Conservation (phyloP, 83 land plant genomes). For the Picea mariana region DNA sequence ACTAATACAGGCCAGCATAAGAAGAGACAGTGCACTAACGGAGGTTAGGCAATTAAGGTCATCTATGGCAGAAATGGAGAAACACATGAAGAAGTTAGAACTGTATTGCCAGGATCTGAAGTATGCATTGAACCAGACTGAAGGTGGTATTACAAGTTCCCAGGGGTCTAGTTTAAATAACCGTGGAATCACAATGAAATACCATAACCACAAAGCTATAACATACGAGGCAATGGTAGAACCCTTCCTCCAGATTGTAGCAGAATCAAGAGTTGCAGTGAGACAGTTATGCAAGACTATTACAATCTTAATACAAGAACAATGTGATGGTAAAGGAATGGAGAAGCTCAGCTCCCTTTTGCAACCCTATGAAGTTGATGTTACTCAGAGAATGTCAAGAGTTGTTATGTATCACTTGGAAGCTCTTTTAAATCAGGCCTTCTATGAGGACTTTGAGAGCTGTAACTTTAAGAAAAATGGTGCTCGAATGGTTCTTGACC, state of each 20-base stretch:
- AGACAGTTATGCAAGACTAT: slow-evolving; percentile 43
- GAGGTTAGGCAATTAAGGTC: slow-evolving; percentile 50
- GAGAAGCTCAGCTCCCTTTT: slow-evolving; percentile 45
- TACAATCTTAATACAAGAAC: slow-evolving; percentile 36
- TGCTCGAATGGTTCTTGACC: slow-evolving; percentile 36
- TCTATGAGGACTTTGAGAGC: slow-evolving; percentile 72
- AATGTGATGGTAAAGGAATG: slow-evolving; percentile 25
- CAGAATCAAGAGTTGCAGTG: slow-evolving; percentile 43
- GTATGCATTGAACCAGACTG: slow-evolving; percentile 34
- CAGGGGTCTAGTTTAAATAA: not conserved
- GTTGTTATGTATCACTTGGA: slow-evolving; percentile 48
- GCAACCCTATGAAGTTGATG: slow-evolving; percentile 47
- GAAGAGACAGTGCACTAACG: slow-evolving; percentile 52
- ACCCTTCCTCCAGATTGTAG: slow-evolving; percentile 40
- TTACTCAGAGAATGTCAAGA: slow-evolving; percentile 28
- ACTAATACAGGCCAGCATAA: slow-evolving; percentile 50
- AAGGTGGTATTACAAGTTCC: slow-evolving; percentile 6
- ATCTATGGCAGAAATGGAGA: slow-evolving; percentile 59
- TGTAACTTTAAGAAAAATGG: slow-evolving; percentile 40
- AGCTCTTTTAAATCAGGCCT: slow-evolving; percentile 55
- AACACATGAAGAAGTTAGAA: slow-evolving; percentile 54
- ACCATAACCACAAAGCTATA: not conserved
- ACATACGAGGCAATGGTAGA: slow-evolving; percentile 22
- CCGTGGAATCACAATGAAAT: not conserved
- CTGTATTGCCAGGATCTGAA: slow-evolving; percentile 49